phyloP scores from a whole-genome alignment of 257 asterid species.

The Solanum medicagineum region DNA sequence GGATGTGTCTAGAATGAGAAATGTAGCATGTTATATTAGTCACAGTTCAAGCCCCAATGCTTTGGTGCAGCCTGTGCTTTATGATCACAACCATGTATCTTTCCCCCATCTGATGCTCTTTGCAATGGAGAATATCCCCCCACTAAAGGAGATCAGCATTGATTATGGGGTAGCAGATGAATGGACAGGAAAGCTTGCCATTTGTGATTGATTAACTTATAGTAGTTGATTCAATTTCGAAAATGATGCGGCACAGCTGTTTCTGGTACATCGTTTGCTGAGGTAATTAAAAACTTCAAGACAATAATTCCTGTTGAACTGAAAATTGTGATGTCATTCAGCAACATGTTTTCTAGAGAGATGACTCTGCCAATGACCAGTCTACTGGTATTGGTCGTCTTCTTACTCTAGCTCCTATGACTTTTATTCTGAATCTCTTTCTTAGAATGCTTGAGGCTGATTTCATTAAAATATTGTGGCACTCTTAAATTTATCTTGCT shows the following conservation, averaged over 20 bases:
- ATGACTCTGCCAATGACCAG: neutral
- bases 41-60: conserved; percentile 68
- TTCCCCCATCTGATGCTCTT: conserved; percentile 89
- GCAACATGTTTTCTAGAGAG: neutral
- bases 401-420: neutral
- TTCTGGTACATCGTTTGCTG: conserved; percentile 1
- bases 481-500: neutral
- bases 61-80: conserved; percentile 70
- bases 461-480: neutral
- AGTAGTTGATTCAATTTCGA: conserved; percentile 8
- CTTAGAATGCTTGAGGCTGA: neutral
- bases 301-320: neutral
- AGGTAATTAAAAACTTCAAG: conserved; percentile 24
- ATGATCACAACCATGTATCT: conserved; percentile 59
- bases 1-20: conserved; percentile 86
- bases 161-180: conserved; percentile 90
- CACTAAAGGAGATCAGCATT: conserved; percentile 66
- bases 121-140: conserved; percentile 88
- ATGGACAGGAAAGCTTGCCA: conserved; percentile 53
- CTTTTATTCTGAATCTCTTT: neutral
- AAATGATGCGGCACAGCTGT: neutral
- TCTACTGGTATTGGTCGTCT: neutral
- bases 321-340: neutral
- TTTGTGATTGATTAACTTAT: conserved; percentile 35
- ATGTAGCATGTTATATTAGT: conserved; percentile 79